phyloP scores from a whole-genome alignment of 2,329 filamentous ascomycete genomes.

The Nigrospora sphaerica region DNA sequence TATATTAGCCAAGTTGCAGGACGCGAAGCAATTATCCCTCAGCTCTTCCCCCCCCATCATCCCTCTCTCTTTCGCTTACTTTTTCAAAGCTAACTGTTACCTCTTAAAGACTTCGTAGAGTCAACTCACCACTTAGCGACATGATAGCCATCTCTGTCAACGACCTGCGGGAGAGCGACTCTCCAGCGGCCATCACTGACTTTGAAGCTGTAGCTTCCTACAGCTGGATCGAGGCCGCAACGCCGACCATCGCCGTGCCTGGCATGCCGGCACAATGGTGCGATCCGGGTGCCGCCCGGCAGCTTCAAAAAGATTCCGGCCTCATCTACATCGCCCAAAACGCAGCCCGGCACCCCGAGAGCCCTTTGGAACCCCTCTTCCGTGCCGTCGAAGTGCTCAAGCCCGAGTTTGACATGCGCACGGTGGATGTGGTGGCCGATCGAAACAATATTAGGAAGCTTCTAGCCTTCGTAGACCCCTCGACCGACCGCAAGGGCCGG shows the following conservation, averaged over 20 bases:
- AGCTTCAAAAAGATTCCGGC: slow-evolving; percentile 29
- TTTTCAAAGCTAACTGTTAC: no score
- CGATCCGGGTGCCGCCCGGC: slow-evolving; percentile 13
- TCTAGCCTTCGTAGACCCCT: slow-evolving; percentile 31
- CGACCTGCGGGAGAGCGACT: not conserved
- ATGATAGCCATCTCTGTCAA: not conserved
- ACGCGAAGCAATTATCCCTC: no score
- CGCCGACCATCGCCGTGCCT: slow-evolving; percentile 36
- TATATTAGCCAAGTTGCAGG: no score
- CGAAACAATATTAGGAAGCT: slow-evolving; percentile 42
- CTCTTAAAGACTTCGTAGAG: no score
- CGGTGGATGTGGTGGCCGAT: slow-evolving; percentile 35
- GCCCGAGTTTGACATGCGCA: slow-evolving; percentile 29
- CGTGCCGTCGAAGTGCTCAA: slow-evolving; percentile 30
- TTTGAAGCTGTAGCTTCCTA: slow-evolving; percentile 38
- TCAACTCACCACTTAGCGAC: not conserved
- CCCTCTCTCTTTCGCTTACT: no score
- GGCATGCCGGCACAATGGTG: slow-evolving; percentile 32
- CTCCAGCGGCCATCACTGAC: slow-evolving; percentile 23
- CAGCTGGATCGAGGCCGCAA: slow-evolving; percentile 36
- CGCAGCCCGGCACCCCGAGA: slow-evolving; percentile 32
- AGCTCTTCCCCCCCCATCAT: no score
- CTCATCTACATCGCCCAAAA: slow-evolving; percentile 36
- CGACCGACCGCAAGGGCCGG: slow-evolving; percentile 10
- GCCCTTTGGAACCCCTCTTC: slow-evolving; percentile 39